These are phyloP conservation scores for Cyathus striatus DNA, from an alignment of 768 basidiomycete species.

Conservation along the genomic window DNA sequence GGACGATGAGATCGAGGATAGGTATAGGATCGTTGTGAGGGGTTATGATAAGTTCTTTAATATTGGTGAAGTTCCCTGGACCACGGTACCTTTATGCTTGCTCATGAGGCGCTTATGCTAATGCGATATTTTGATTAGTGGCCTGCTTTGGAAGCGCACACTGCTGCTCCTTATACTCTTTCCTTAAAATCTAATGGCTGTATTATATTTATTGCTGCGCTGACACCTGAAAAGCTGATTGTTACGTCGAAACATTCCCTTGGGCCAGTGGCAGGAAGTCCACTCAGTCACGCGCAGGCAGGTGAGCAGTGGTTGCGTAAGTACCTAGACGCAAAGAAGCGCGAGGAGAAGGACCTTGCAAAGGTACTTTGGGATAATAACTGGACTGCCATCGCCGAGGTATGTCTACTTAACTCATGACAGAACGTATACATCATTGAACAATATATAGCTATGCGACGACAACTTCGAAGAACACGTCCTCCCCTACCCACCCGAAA, in stretches of 20 bases:
- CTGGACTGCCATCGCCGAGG: conserved; percentile 91
- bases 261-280: conserved; percentile 42
- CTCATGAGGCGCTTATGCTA: no score
- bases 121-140: conserved; percentile 44
- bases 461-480: conserved; percentile 98
- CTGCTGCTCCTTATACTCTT: conserved; percentile 73
- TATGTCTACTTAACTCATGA: conserved; percentile 36
- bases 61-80: conserved; percentile 95
- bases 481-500: conserved; percentile 72
- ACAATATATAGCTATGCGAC: conserved; percentile 95
- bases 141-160: conserved; percentile 63
- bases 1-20: conserved; percentile 17
- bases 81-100: conserved; percentile 52
- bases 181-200: conserved; percentile 96
- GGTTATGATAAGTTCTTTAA: conserved; percentile 99
- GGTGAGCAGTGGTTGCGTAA: conserved; percentile 80
- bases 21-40: conserved; percentile 68
- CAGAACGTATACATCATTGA: no score
- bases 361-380: conserved; percentile 70
- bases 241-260: conserved; percentile 93
- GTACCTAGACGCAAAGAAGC: conserved; percentile 57
- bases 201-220: conserved; percentile 90
- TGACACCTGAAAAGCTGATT: conserved; percentile 68
- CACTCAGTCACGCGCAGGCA: conserved; percentile 69
- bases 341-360: conserved; percentile 74